phyloP scores from a whole-genome alignment of 129 eudicot genomes.

The Flaveria trinervia region DNA sequence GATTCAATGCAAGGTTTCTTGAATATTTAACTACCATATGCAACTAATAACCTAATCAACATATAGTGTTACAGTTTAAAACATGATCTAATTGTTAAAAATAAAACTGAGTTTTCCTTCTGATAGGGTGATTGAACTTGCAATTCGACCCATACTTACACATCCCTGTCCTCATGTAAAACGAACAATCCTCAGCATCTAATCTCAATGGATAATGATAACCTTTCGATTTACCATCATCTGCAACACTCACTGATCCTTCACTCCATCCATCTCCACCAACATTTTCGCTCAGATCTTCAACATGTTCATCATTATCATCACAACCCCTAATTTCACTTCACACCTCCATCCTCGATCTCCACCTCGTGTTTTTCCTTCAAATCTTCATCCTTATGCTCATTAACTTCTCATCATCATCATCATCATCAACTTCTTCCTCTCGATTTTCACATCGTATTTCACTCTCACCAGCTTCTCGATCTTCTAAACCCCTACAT shows the following conservation, averaged over 20 bases:
- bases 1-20: neutral
- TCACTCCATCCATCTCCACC: constrained; percentile 15
- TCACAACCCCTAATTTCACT: constrained; percentile 23
- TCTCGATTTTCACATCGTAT: constrained; percentile 20
- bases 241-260: constrained; percentile 24
- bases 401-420: neutral
- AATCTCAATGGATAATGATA: constrained; percentile 69
- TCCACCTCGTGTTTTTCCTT: constrained; percentile 13
- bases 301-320: neutral
- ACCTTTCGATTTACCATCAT: constrained; percentile 39
- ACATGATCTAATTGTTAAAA: neutral
- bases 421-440: constrained; percentile 13
- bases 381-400: constrained; percentile 9
- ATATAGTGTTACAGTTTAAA: neutral
- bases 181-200: constrained; percentile 77
- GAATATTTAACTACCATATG: constrained; percentile 12
- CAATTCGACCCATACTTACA: constrained; percentile 81
- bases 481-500: constrained; percentile 31
- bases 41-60: constrained; percentile 8
- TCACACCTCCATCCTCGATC: constrained; percentile 18
- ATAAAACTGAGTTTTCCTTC: constrained; percentile 2
- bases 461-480: constrained; percentile 22
- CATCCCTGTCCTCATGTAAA: constrained; percentile 64
- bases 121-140: constrained; percentile 38
- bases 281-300: constrained; percentile 27